Percentiles rank a stretch among this genome's conserved stretches.
These are phyloP conservation scores for Ustilago tritici DNA, from an alignment of 1,284 basidiomycete genomes.

Conservation along the genomic window DNA sequence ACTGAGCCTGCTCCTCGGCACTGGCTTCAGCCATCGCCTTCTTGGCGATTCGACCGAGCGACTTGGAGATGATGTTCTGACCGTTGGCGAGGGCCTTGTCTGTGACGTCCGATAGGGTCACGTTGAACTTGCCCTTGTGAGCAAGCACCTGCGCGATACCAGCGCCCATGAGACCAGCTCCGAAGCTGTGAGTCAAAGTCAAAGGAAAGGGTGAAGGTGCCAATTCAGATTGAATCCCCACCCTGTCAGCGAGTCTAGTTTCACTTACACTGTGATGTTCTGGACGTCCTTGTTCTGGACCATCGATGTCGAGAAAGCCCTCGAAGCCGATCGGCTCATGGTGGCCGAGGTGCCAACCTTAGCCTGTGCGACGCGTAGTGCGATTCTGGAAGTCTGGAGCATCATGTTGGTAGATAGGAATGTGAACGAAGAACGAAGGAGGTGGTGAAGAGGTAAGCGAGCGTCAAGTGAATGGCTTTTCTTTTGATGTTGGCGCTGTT, in stretches of 20 bases:
- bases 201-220: not conserved
- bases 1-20: constrained; percentile 69
- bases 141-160: constrained; percentile 69
- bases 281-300: constrained; percentile 64
- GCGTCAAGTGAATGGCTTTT: constrained; percentile 5
- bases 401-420: constrained; percentile 25
- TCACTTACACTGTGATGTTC: constrained; percentile 68
- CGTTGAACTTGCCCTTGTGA: constrained; percentile 69
- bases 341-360: constrained; percentile 19
- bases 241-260: not conserved
- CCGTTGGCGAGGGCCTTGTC: constrained; percentile 72
- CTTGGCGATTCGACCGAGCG: constrained; percentile 72
- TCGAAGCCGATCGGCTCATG: constrained; percentile 23
- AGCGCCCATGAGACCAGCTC: constrained; percentile 69
- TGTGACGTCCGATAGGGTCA: constrained; percentile 70
- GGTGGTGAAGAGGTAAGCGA: not conserved
- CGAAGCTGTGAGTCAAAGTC: constrained; percentile 48
- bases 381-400: constrained; percentile 30
- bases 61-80: constrained; percentile 73
- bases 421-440: not conserved
- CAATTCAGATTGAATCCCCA: not conserved
- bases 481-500: constrained; percentile 18
- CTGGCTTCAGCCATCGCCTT: constrained; percentile 72
- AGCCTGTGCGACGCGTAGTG: constrained; percentile 24
- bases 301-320: constrained; percentile 60